Conservation (phyloP, 1,284 basidiomycete species). For the Heterobasidion occidentale region DNA sequence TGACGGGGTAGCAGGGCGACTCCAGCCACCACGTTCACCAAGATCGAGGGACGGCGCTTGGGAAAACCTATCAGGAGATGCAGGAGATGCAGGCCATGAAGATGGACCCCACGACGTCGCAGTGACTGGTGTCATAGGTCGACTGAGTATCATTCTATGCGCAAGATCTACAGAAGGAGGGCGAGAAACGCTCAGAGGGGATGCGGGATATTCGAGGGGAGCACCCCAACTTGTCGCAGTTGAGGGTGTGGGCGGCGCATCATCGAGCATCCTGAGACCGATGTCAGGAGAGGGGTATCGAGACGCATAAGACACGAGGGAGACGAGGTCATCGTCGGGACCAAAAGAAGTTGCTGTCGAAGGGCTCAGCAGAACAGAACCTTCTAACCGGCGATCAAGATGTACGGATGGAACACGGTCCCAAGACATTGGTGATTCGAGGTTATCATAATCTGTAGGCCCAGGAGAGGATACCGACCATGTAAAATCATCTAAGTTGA, state of each 20-base stretch:
- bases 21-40: slow-evolving; percentile 16
- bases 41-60: slow-evolving; percentile 24
- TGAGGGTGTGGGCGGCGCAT: slow-evolving; percentile 17
- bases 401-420: slow-evolving; percentile 42
- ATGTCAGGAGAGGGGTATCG: slow-evolving; percentile 31
- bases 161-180: slow-evolving; percentile 29
- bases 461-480: slow-evolving; percentile 67
- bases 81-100: background rate
- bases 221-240: slow-evolving; percentile 38
- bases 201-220: slow-evolving; percentile 11
- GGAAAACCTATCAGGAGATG: slow-evolving; percentile 12
- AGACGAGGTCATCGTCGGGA: slow-evolving; percentile 24
- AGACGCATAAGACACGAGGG: slow-evolving; percentile 17
- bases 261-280: slow-evolving; percentile 17
- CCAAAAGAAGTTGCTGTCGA: slow-evolving; percentile 35
- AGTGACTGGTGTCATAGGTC: background rate
- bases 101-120: background rate
- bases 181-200: slow-evolving; percentile 22
- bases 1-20: slow-evolving; percentile 21
- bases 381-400: slow-evolving; percentile 42
- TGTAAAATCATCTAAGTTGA: slow-evolving; percentile 57
- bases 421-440: slow-evolving; percentile 14
- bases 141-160: slow-evolving; percentile 5
- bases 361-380: slow-evolving; percentile 53
- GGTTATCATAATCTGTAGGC: slow-evolving; percentile 36